Conservation (phyloP, 106 monocot species). For the Vanilla planifolia region DNA sequence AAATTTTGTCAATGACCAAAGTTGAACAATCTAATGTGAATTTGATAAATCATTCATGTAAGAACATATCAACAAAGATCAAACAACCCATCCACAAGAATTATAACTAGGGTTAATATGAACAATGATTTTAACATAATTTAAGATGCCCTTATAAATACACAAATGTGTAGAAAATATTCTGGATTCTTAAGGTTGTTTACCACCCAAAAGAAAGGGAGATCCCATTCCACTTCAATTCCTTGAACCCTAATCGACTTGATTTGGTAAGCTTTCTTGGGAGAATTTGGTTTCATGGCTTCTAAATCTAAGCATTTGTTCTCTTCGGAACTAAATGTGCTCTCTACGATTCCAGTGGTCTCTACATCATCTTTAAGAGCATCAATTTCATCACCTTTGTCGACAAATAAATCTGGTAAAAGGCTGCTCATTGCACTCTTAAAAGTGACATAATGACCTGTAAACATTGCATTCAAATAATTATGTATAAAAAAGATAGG, state of each 20-base stretch:
- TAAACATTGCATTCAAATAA: no score
- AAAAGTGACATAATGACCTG: conserved; percentile 45
- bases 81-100: no score
- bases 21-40: no score
- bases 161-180: conserved; percentile 71
- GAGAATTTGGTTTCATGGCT: not conserved
- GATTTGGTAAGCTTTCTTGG: conserved; percentile 21
- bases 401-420: conserved; percentile 50
- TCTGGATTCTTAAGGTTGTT: conserved; percentile 87
- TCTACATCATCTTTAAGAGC: conserved; percentile 13
- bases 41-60: no score
- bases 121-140: no score
- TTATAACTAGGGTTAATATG: no score
- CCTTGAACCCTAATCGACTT: conserved; percentile 83
- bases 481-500: no score
- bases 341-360: not conserved
- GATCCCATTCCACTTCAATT: conserved; percentile 51
- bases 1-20: no score
- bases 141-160: conserved; percentile 25
- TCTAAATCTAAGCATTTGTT: not conserved
- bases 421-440: conserved; percentile 42
- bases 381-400: conserved; percentile 10
- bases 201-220: conserved; percentile 78
- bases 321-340: not conserved
- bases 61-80: no score